These are phyloP conservation scores for Cyclotella cryptica DNA, from an alignment of 108 stramenopile species.

Conservation along the genomic window DNA sequence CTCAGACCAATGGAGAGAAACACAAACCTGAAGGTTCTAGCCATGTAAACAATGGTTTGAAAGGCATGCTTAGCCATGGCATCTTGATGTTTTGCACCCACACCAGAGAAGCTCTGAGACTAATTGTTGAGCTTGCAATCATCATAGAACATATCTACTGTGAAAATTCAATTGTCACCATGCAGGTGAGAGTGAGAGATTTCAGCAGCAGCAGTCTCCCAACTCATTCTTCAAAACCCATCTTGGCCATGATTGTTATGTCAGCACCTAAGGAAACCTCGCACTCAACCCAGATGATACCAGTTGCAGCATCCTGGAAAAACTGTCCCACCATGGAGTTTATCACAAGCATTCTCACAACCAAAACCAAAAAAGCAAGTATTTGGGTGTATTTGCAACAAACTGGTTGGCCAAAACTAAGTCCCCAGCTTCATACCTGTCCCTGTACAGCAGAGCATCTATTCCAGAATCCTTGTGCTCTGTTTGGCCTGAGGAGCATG, in stretches of 20 bases:
- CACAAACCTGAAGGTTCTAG: constrained; percentile 49
- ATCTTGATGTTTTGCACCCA: neutral
- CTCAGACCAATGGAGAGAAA: constrained; percentile 44
- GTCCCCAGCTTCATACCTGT: constrained; percentile 26
- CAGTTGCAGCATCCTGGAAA: constrained; percentile 41
- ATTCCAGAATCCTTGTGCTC: too few relatives aligned
- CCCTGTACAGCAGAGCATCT: too few relatives aligned
- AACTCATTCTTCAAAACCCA: constrained; percentile 29
- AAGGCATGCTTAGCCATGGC: neutral
- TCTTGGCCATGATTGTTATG: constrained; percentile 52
- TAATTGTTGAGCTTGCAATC: neutral
- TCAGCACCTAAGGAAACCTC: constrained; percentile 34
- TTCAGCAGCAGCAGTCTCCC: constrained; percentile 2
- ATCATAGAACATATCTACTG: constrained; percentile 3
- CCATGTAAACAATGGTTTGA: constrained; percentile 12
- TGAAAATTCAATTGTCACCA: constrained; percentile 46
- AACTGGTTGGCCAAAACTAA: constrained; percentile 52
- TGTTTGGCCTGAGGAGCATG: too few relatives aligned
- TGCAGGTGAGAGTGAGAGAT: constrained; percentile 40
- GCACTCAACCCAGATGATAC: constrained; percentile 3
- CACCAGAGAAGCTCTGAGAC: constrained; percentile 29
- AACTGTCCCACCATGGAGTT: constrained; percentile 23
- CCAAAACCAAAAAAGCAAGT: constrained; percentile 33
- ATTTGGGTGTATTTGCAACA: constrained; percentile 25
- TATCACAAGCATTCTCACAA: constrained; percentile 4